Evolutionary conservation across 129 eudicot species (phyloP).

Genomic region (Chrysanthemum makinoi): DNA sequence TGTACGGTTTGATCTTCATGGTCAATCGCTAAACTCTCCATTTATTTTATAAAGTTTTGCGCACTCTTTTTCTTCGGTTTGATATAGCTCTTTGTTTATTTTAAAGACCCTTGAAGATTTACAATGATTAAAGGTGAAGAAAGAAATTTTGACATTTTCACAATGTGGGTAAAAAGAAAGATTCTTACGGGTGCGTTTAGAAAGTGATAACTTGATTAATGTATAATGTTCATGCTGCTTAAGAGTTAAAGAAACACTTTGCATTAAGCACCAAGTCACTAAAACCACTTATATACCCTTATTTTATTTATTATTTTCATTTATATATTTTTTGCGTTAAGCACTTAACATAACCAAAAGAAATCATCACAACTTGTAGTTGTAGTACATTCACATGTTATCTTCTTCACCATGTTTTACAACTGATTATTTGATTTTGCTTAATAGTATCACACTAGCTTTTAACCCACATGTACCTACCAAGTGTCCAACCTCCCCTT

Average conservation of each 20-base stretch:
- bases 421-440: too few species aligned
- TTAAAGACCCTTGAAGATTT: constrained; percentile 19
- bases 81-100: background rate
- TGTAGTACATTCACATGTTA: too few species aligned
- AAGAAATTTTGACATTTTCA: constrained; percentile 15
- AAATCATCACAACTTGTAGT: too few species aligned
- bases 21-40: constrained; percentile 38
- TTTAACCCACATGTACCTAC: too few species aligned
- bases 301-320: too few species aligned
- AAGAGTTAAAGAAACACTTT: background rate
- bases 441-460: too few species aligned
- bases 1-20: constrained; percentile 27
- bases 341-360: too few species aligned
- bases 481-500: background rate
- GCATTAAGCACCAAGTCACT: too few species aligned
- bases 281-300: too few species aligned
- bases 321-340: too few species aligned
- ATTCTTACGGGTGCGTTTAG: background rate
- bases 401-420: too few species aligned
- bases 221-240: background rate
- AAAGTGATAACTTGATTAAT: background rate
- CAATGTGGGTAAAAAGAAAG: constrained; percentile 15
- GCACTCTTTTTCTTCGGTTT: constrained; percentile 22
- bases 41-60: constrained; percentile 17
- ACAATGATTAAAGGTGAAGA: constrained; percentile 34